These are phyloP conservation scores for Protoeuglena noctilucae DNA, from an alignment of 139 green algal genomes.

Conservation along the genomic window DNA sequence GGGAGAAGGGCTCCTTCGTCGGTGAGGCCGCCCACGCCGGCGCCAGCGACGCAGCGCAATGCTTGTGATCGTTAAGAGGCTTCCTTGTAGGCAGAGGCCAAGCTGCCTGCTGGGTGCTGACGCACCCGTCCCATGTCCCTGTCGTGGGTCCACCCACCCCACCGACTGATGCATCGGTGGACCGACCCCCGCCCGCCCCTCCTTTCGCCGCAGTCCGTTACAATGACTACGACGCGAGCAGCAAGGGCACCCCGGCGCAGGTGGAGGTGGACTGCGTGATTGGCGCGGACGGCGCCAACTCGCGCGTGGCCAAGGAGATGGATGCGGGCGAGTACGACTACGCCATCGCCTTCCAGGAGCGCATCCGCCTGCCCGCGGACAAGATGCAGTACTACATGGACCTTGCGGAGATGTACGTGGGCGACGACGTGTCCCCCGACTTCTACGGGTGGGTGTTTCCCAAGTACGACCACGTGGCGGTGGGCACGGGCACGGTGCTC, in stretches of 20 bases:
- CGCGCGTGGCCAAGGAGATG: slow-evolving; percentile 92
- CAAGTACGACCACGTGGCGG: slow-evolving; percentile 99
- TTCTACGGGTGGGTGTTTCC: slow-evolving; percentile 99
- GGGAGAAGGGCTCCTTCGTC: too few species aligned
- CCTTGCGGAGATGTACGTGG: slow-evolving; percentile 99
- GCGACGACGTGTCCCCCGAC: slow-evolving; percentile 96
- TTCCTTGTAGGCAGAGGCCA: too few species aligned
- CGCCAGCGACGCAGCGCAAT: too few species aligned
- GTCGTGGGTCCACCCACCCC: too few species aligned
- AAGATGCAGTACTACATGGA: slow-evolving; percentile 99
- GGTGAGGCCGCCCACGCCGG: too few species aligned
- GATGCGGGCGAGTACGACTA: slow-evolving; percentile 97
- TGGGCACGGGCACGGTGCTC: slow-evolving; percentile 95
- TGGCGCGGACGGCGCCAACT: slow-evolving; percentile 95
- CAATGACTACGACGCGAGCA: slow-evolving; percentile 72
- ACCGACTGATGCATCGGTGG: too few species aligned
- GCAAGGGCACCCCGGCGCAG: slow-evolving; percentile 39
- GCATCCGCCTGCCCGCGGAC: slow-evolving; percentile 86
- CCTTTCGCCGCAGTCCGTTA: slow-evolving; percentile 61
- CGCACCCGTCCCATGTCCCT: too few species aligned
- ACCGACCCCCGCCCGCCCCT: too few species aligned
- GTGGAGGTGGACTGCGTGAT: slow-evolving; percentile 93
- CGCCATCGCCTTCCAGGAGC: slow-evolving; percentile 91
- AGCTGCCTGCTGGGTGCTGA: too few species aligned
- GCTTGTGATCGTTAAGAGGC: too few species aligned